phyloP scores from a whole-genome alignment of 148 eudicot species.

The Silene uniflora region DNA sequence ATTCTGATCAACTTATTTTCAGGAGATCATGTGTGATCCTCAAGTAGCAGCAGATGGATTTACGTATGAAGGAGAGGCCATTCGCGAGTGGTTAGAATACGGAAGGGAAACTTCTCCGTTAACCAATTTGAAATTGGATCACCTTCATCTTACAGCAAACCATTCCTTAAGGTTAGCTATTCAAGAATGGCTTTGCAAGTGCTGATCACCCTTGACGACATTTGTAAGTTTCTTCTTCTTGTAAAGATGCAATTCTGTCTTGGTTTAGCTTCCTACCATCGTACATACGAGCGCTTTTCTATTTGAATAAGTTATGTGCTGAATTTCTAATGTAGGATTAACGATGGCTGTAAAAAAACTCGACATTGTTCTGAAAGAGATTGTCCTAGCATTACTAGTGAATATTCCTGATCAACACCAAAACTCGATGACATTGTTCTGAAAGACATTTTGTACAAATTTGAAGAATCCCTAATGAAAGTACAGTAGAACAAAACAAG shows the following conservation, averaged over 20 bases:
- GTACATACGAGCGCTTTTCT: not conserved
- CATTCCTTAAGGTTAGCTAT: slow-evolving; percentile 59
- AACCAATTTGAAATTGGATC: slow-evolving; percentile 70
- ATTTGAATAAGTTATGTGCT: not conserved
- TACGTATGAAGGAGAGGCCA: slow-evolving; percentile 74
- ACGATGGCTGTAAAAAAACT: not conserved
- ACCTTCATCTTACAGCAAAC: slow-evolving; percentile 71
- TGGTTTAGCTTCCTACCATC: not conserved
- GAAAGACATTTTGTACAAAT: not conserved
- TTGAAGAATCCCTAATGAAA: not conserved
- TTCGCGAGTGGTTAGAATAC: slow-evolving; percentile 60
- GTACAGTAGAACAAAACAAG: not conserved
- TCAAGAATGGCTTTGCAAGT: slow-evolving; percentile 80
- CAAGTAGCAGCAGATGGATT: slow-evolving; percentile 87
- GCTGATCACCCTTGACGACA: slow-evolving; percentile 20
- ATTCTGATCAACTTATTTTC: slow-evolving; percentile 19
- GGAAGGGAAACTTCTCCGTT: slow-evolving; percentile 84
- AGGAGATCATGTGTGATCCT: slow-evolving; percentile 90
- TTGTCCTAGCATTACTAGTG: too few species aligned
- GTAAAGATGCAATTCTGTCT: slow-evolving; percentile 17
- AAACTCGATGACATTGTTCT: too few species aligned
- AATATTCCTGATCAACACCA: too few species aligned
- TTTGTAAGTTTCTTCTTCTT: not conserved
- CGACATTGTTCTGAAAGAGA: not conserved
- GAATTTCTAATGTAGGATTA: not conserved